Evolutionary conservation across 2,329 filamentous ascomycete genomes (phyloP), one percentile per base, ranked within the genome.

Genomic region (Penicillium sp.): DNA sequence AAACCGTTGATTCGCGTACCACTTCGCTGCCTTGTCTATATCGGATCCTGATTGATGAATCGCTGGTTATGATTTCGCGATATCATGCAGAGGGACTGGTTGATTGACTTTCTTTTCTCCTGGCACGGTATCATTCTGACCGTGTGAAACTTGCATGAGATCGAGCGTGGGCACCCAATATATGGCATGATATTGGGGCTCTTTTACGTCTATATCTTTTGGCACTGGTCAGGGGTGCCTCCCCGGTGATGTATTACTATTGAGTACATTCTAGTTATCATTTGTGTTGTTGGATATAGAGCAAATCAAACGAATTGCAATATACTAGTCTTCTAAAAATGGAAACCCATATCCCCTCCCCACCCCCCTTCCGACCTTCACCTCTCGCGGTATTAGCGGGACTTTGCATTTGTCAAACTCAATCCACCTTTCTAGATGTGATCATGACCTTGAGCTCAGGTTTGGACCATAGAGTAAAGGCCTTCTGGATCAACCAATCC

Each of bases 191-290:
- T 34, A 26, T 43, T 26, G 43, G 39, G 34, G 36, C 19, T 51
- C 30, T 32, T 40, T 29, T 45, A 30, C n/a, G n/a, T 34, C 51
- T 39, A 51, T 47, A 43, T 16, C 34, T 50, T 41, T 57, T 42
- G 35, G 19, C 32, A 42, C 26, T 41, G 19, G 19, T 47, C 41
- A 32, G 32, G 39, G 46, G 38, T 53, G 56, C 50, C 55, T 41
- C 55, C 64, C 56, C 46, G 53, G 60, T 69, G 65, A 61, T 73
- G 64, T 73, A 73, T 71, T 64, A 67, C 56, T 69, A 71, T 64
- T 68, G 63, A 65, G 62, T 63, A 68, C 63, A 67, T 61, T 43
- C 51, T 53, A 65, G 51, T 53, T 60, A 53, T 61, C 57, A 47
- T 60, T 40, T 55, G 45, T 48, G 36, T 45, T 61, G 61, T 51